Conservation (phyloP, 192 early-diverging fungal species). For the Paraglomus brasilianum region DNA sequence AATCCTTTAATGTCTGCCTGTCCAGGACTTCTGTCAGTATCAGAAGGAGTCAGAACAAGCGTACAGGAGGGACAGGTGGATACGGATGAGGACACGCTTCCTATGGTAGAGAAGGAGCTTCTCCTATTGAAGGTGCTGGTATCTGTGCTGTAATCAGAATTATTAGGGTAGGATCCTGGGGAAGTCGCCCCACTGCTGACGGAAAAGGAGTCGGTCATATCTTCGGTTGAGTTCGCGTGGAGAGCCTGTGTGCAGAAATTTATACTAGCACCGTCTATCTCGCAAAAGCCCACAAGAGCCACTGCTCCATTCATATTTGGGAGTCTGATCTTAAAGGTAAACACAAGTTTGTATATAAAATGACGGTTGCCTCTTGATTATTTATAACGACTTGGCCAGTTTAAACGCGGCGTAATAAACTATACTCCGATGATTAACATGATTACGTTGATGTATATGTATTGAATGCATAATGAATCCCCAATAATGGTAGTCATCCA, state of each 20-base stretch:
- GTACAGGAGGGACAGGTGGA: conserved; percentile 27
- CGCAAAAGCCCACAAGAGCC: conserved; percentile 49
- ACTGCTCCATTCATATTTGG: conserved; percentile 45
- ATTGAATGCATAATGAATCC: too few species aligned
- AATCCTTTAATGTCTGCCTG: conserved; percentile 35
- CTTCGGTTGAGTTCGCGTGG: conserved; percentile 33
- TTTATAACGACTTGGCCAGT: too few species aligned
- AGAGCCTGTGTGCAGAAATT: conserved; percentile 48
- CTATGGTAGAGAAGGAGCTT: neutral
- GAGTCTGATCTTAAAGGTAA: neutral
- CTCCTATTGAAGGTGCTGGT: conserved; percentile 5
- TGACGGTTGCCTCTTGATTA: too few species aligned
- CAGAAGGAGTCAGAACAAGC: conserved; percentile 4
- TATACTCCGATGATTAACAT: too few species aligned
- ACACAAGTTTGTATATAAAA: too few species aligned
- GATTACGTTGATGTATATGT: too few species aligned
- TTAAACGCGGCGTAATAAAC: too few species aligned
- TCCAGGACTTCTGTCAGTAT: neutral
- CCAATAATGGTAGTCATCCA: too few species aligned
- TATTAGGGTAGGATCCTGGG: neutral
- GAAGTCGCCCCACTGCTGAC: conserved; percentile 13
- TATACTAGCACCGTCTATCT: conserved; percentile 43
- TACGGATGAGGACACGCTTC: neutral
- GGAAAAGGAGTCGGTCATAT: neutral
- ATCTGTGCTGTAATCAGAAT: neutral